Evolutionary conservation across 2,329 filamentous ascomycete genomes (phyloP).

Genomic region (Pseudohalonectria lignicola): DNA sequence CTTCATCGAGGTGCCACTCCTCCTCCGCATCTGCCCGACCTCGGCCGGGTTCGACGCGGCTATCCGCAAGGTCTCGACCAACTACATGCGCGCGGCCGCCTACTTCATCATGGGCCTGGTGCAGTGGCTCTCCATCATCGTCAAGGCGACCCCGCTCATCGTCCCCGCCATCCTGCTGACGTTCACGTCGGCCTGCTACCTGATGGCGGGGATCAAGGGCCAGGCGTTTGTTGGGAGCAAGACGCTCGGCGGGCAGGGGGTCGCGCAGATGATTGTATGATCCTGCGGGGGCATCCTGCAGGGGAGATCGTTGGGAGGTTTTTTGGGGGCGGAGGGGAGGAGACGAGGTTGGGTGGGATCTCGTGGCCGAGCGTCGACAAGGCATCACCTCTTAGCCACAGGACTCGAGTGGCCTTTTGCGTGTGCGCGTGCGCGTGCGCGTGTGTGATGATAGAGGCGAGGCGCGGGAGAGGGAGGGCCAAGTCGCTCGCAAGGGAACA

Average conservation of each 20-base stretch:
- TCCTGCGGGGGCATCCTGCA: not conserved
- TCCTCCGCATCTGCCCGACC: conserved; percentile 95
- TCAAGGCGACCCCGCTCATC: conserved; percentile 60
- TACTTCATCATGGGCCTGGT: conserved; percentile 72
- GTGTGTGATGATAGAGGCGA: no score
- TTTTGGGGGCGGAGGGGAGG: no score
- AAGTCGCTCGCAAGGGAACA: no score
- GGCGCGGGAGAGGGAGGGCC: no score
- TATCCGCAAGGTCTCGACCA: conserved; percentile 87
- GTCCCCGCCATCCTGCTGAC: conserved; percentile 75
- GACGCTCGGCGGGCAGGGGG: conserved; percentile 84
- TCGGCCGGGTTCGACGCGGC: conserved; percentile 78
- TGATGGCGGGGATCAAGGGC: conserved; percentile 66
- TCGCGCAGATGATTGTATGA: conserved; percentile 97
- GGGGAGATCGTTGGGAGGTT: no score
- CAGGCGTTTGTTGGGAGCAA: conserved; percentile 89
- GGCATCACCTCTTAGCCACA: no score
- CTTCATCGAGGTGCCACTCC: conserved; percentile 84
- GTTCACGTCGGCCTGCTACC: conserved; percentile 71
- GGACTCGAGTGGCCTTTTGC: no score
- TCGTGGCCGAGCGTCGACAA: no score
- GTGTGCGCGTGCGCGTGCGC: no score
- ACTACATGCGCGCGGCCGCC: conserved; percentile 89
- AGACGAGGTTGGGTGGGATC: no score
- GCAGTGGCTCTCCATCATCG: conserved; percentile 73